Base-by-base conservation (phyloP, 139 green algal species). In the Picochlorum costavermella region DNA sequence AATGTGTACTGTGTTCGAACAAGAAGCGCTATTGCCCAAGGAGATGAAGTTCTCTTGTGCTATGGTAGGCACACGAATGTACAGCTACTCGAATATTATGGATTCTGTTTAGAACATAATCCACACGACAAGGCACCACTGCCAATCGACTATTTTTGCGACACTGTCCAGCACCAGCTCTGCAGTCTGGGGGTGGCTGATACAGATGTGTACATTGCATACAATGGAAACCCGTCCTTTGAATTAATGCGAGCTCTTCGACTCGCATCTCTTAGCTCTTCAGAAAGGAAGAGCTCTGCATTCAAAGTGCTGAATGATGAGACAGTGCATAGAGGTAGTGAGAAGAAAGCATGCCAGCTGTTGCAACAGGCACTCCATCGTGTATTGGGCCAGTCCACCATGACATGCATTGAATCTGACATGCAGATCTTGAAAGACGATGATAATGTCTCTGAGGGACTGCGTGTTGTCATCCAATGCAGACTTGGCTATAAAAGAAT, bases 31-130 rank as follows among this genome's bases (percentile, higher is more conserved):
- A 6, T 12, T 2, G 25, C 43, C 0, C 79, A 79, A 13, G 75
- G 84, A 25, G 66, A 96, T 63, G 82, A 95, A 23, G 83, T 90
- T 59, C 31, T 61, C 25, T 64, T 96, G 5, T 95, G 84, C 69
- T 96, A 96, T 65, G 90, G 90, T 6, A 40, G 64, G 5, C 77
- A 96, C 75, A 87, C 65, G 29, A 96, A 96, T 69, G 61, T 96
- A 30, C 82, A 95, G 60, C 74, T 96, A 30, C 69, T 96, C 40
- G 68, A 89, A 63, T 75, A 85, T 25, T 96, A 96, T 59, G 90
- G 90, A 10, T 96, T 96, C 62, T 30, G 87, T 31, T 64, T 96
- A 50, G 31, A 64, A n/a, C 0, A 23, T 26, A 29, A 44, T 26
- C 72, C 83, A 0, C 84, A 95, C 59, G 86, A 93, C 37, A 69